Percentiles rank a stretch among this genome's conserved stretches.
Evolutionary conservation across 2,329 filamentous ascomycete species (phyloP).

Genomic region (Xenoacremonium recifei): DNA sequence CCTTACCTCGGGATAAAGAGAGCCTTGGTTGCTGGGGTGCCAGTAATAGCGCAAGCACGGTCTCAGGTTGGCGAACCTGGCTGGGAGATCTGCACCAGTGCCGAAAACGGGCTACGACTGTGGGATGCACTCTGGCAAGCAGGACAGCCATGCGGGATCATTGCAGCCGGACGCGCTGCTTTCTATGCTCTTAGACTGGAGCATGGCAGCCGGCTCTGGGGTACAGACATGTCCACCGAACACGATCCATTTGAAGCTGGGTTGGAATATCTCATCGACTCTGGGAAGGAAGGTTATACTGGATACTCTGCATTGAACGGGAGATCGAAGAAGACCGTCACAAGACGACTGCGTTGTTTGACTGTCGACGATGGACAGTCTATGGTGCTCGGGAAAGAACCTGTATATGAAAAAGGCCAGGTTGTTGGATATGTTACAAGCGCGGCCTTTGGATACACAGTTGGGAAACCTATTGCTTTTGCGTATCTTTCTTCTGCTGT

Average conservation of each 20-base stretch:
- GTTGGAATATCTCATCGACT: slow-evolving; percentile 47
- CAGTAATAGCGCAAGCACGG: slow-evolving; percentile 53
- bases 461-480: slow-evolving; percentile 59
- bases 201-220: slow-evolving; percentile 57
- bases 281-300: slow-evolving; percentile 47
- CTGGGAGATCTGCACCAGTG: slow-evolving; percentile 61
- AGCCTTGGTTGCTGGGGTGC: slow-evolving; percentile 51
- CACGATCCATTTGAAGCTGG: slow-evolving; percentile 61
- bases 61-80: slow-evolving; percentile 62
- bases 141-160: slow-evolving; percentile 52
- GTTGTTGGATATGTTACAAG: slow-evolving; percentile 58
- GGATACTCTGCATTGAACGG: slow-evolving; percentile 49
- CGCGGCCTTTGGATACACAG: slow-evolving; percentile 58
- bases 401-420: slow-evolving; percentile 49
- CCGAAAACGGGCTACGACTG: slow-evolving; percentile 55
- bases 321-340: slow-evolving; percentile 33
- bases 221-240: slow-evolving; percentile 59
- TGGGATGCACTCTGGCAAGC: slow-evolving; percentile 59
- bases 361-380: slow-evolving; percentile 56
- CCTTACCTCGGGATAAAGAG: slow-evolving; percentile 50
- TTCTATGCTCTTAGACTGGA: slow-evolving; percentile 60
- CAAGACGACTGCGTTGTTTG: slow-evolving; percentile 45
- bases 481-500: slow-evolving; percentile 52
- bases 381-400: slow-evolving; percentile 61
- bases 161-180: slow-evolving; percentile 57